Base-by-base conservation (phyloP, 1,284 basidiomycete species). In the Trametes versicolor region DNA sequence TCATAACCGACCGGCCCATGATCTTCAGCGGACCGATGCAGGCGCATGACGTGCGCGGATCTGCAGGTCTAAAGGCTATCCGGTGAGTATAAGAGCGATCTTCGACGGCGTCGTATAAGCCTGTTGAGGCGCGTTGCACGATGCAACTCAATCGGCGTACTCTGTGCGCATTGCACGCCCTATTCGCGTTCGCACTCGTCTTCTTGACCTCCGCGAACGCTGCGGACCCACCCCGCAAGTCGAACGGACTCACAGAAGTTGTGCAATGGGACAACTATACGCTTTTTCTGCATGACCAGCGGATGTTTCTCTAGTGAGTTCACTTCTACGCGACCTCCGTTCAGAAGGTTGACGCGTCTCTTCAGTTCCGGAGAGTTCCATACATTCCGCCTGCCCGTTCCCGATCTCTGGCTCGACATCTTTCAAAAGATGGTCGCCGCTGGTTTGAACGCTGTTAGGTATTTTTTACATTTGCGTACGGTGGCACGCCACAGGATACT, bases 391-490 rank as follows among this genome's bases (percentile, higher is more conserved):
- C 79, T 95, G 2, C 94, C 94, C 1, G 89, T 94, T 0, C 91
- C 91, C 0, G 86, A 85, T 4, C 76, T 95, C 60, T 96, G 93
- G 93, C 82, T 87, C 17, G 93, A 96, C 72, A 89, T 95, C 59
- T 84, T 95, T 51, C 87, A 95, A 71, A 95, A 93, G 75, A 80
- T 88, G 70, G 92, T 92, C 70, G 93, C 92, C 1, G 88, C 91
- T 0, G 94, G 93, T n/a, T 79, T 95, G 66, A 95, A 94, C 70
- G 84, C 86, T 1, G 81, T 92, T 65, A 77, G 75, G 75, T 75
- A 58, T 34, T 62, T 39, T 32, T 3, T 15, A 12, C 2, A 10
- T 29, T 0, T 12, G 17, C 8, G 8, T 50, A 19, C 27, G 6
- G 27, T 0, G 10, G n/a, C n/a, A 3, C 23, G 21, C 41, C 4